Percentiles rank a stretch among this genome's conserved stretches.
Evolutionary conservation across 2,329 filamentous ascomycete species (phyloP).

Genomic region (Cladobotryum mycophilum): DNA sequence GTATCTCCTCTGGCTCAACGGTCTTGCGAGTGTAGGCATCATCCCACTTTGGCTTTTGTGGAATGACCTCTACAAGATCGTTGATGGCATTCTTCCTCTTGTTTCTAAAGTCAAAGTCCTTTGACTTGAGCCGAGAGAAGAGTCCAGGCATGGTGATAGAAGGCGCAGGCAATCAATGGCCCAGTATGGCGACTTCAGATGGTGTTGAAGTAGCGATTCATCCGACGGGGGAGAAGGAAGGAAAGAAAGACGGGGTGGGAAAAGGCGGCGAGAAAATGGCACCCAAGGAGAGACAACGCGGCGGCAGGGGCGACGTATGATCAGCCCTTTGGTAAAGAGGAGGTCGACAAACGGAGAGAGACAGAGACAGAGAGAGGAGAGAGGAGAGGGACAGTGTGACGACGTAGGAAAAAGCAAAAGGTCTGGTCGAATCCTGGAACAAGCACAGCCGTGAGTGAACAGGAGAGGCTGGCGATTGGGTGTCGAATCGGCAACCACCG

Average conservation of each 20-base stretch:
- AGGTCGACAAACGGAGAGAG: too few species aligned
- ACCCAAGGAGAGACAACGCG: too few species aligned
- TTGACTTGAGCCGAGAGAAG: slow-evolving; percentile 65
- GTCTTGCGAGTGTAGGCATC: slow-evolving; percentile 79
- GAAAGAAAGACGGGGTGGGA: neutral
- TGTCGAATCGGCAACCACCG: neutral
- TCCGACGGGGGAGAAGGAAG: neutral
- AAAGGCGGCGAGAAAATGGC: neutral
- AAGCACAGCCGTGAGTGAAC: slow-evolving; percentile 1
- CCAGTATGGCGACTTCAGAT: neutral
- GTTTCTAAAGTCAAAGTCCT: slow-evolving; percentile 53
- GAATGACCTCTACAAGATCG: slow-evolving; percentile 43
- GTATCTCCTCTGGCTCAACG: slow-evolving; percentile 84
- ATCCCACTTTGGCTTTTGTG: slow-evolving; percentile 72
- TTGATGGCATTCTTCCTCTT: slow-evolving; percentile 61
- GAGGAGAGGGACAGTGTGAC: neutral
- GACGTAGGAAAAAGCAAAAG: too few species aligned
- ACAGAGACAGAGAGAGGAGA: neutral
- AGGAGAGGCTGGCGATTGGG: neutral
- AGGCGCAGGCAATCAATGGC: slow-evolving; percentile 1
- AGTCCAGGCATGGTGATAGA: slow-evolving; percentile 46
- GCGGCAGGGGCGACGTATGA: too few species aligned
- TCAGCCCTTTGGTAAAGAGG: too few species aligned
- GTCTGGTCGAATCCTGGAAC: neutral
- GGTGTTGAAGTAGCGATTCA: slow-evolving; percentile 1